A percentile compares a stretch with the other conserved stretches of the same genome.
Evolutionary conservation across 768 basidiomycete species (phyloP).

Genomic region (Suillus paluster): DNA sequence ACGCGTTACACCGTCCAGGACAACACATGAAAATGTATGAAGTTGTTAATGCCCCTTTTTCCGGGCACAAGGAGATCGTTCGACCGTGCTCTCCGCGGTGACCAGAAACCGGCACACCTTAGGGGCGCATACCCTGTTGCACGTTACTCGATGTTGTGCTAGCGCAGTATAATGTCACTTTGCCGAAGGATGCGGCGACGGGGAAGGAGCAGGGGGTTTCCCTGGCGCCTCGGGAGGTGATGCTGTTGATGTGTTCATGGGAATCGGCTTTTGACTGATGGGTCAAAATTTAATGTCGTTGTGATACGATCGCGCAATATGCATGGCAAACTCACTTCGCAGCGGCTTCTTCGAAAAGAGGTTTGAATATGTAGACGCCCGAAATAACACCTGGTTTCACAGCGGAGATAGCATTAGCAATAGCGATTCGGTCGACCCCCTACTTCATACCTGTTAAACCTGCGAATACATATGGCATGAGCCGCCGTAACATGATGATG

Average conservation of each 20-base stretch:
- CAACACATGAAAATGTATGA: conserved; percentile 1
- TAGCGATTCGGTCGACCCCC: conserved; percentile 7
- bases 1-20: not conserved
- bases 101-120: not conserved
- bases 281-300: not conserved
- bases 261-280: not conserved
- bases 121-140: conserved; percentile 9
- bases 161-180: conserved; percentile 5
- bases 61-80: not conserved
- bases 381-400: conserved; percentile 54
- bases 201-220: conserved; percentile 4
- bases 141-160: not conserved
- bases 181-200: conserved; percentile 8
- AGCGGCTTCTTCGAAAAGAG: conserved; percentile 36
- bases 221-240: conserved; percentile 2
- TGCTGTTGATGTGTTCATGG: not conserved
- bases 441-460: conserved; percentile 52
- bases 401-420: conserved; percentile 1
- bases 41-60: not conserved
- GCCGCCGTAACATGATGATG: conserved; percentile 43
- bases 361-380: conserved; percentile 71
- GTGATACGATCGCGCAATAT: not conserved
- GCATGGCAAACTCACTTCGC: conserved; percentile 18
- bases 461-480: conserved; percentile 58
- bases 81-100: conserved; percentile 2